Evolutionary conservation across 2,329 filamentous ascomycete genomes (phyloP).

Genomic region (Xylariaceae sp.): DNA sequence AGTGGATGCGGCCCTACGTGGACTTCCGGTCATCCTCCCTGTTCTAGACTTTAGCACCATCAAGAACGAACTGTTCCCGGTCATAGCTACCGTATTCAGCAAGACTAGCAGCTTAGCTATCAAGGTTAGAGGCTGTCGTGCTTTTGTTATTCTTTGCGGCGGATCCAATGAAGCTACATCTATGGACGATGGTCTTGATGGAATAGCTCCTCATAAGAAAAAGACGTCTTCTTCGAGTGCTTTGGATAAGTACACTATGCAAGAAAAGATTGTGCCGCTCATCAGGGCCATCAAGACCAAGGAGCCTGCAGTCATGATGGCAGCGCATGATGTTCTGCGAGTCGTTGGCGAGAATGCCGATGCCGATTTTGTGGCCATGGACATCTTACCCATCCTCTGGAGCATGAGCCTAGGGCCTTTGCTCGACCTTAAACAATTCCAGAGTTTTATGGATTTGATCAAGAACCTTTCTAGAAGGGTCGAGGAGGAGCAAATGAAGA

Average conservation of each 20-base stretch:
- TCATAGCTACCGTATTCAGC: constrained; percentile 85
- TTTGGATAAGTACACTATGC: constrained; percentile 95
- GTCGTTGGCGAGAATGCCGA: constrained; percentile 81
- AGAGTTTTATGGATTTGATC: constrained; percentile 84
- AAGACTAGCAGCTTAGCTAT: constrained; percentile 91
- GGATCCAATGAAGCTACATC: constrained; percentile 53
- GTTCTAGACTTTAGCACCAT: constrained; percentile 94
- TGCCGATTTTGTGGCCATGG: constrained; percentile 85
- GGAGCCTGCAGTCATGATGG: constrained; percentile 96
- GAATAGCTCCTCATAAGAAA: constrained; percentile 54
- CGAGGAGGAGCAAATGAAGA: constrained; percentile 83
- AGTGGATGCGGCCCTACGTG: constrained; percentile 78
- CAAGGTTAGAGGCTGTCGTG: constrained; percentile 87
- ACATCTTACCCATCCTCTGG: constrained; percentile 88
- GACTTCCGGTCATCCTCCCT: constrained; percentile 74
- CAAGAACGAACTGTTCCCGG: constrained; percentile 93
- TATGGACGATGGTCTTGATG: constrained; percentile 70
- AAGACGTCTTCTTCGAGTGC: constrained; percentile 69
- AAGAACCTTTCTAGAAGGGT: constrained; percentile 74
- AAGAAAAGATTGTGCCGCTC: constrained; percentile 91
- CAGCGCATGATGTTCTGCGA: constrained; percentile 76
- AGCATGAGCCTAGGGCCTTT: constrained; percentile 85
- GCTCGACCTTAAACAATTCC: constrained; percentile 82
- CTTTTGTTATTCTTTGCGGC: constrained; percentile 85
- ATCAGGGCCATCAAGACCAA: constrained; percentile 95